phyloP scores from a whole-genome alignment of 345 rosid genomes.

The Camelina laxa region DNA sequence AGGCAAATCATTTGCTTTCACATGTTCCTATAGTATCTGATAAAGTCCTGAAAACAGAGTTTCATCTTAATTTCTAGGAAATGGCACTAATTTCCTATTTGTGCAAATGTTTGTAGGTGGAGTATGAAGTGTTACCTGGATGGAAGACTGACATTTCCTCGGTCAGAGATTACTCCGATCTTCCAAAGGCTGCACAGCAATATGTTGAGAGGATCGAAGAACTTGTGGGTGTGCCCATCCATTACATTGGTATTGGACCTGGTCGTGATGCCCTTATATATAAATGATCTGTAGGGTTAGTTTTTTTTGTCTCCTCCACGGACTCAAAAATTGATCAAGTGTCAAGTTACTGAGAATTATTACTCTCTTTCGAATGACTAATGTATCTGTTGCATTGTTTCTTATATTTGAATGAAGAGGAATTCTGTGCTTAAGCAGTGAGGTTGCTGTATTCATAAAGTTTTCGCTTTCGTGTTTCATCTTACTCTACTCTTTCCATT shows the following conservation, averaged over 20 bases:
- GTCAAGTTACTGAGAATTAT: slow-evolving; percentile 32
- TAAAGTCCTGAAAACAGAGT: slow-evolving; percentile 16
- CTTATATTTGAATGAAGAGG: slow-evolving; percentile 36
- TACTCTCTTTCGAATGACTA: slow-evolving; percentile 27
- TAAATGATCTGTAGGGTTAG: slow-evolving; percentile 54
- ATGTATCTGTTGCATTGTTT: slow-evolving; percentile 49
- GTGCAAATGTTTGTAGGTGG: slow-evolving; percentile 60
- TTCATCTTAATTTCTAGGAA: slow-evolving; percentile 1
- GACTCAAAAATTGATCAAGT: slow-evolving; percentile 25
- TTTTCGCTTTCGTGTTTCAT: slow-evolving; percentile 23
- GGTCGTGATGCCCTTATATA: slow-evolving; percentile 91
- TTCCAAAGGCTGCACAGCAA: slow-evolving; percentile 78
- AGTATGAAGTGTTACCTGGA: slow-evolving; percentile 89
- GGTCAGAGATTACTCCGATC: slow-evolving; percentile 71
- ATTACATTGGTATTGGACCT: slow-evolving; percentile 92
- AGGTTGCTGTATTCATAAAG: slow-evolving; percentile 20
- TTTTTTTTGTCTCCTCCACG: slow-evolving; percentile 27
- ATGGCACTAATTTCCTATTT: neutral
- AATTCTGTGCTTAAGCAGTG: slow-evolving; percentile 26
- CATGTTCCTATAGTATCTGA: slow-evolving; percentile 19
- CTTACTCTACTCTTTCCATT: slow-evolving; percentile 1
- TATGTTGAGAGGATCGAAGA: slow-evolving; percentile 94
- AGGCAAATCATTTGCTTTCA: neutral
- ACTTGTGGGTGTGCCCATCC: slow-evolving; percentile 77
- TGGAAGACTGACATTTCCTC: slow-evolving; percentile 88